Evolutionary conservation across 2,329 filamentous ascomycete species (phyloP), one percentile per base, ranked within the genome.

Genomic region (Alternaria gaisen): DNA sequence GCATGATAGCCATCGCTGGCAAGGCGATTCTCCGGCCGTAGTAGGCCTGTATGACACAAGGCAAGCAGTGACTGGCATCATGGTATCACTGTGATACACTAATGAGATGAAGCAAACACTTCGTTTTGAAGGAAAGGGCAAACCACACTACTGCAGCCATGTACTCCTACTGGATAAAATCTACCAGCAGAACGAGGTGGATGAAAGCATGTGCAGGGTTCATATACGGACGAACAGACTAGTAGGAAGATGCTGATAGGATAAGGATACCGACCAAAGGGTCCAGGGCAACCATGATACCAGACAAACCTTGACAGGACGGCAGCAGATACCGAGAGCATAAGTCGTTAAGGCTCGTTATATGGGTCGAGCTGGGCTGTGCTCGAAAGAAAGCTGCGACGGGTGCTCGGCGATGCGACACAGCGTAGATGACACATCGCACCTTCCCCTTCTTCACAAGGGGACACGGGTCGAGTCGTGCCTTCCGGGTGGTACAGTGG

Each of bases 31-130:
- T 40, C 30, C 14, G 47, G 26, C 43, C 20, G 34, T 38, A 36
- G 38, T 28, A 53, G n/a, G 51, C 41, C 26, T 24, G 40, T 51
- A 38, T 18, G 22, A 44, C 41, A 24, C 51, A 52, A 53, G 42
- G 12, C 18, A n/a, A 38, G 11, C 30, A 32, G 34, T 20, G 42
- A 40, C 38, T 59, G 52, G 57, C 40, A 40, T 46, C 32, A 22
- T 44, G 26, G 44, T 51, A 40, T 56, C 44, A 56, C 38, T 32
- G 30, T 12, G 42, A 28, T 48, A 26, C 28, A 56, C 47, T 20
- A 47, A 20, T 38, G 36, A 20, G 36, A 46, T 42, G 34, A 34
- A 56, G 57, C 57, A 58, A 58, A 58, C 56, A 30, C 28, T n/a
- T 36, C 9, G 20, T 30, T 30, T 43, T 34, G 18, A 14, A 24